Evolutionary conservation across 176 grass and related monocot species (phyloP), one percentile per base, ranked within the genome.

Genomic region (Phoenix roebelenii): DNA sequence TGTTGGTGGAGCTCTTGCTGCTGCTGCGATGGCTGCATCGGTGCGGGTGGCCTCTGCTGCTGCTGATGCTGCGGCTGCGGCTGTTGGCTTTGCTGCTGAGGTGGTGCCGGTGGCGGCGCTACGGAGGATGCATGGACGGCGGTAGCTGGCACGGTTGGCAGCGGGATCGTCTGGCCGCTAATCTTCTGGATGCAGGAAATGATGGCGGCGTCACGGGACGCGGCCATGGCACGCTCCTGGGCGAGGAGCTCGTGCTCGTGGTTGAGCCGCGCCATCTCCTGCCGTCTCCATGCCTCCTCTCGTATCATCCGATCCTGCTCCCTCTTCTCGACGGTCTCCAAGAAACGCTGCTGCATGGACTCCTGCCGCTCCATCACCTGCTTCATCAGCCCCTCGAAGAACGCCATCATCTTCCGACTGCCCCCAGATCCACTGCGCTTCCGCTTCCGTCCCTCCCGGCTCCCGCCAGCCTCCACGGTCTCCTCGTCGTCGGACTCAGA

Each of bases 311-410:
- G 78, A 48, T 98, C 94, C 76, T 93, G 88, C 54, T 93, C 88
- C 1, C 94, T 73, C 68, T 89, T 98, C 76, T 98, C 87, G 63
- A 98, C 85, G 25, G 88, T 80, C 57, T 98, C 94, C 52, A 98
- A 9, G 51, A 98, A 98, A 16, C 79, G 74, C 61, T 86, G 81
- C 67, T 98, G 94, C 94, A 98, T 98, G 25, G 79, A 76, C 78
- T 98, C 94, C 73, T 98, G 88, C 60, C 94, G 85, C 67, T 98
- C 85, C 85, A 89, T 93, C 26, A 98, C 85, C 70, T 93, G 88
- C 58, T 76, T 83, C 88, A 89, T 89, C 72, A 98, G 60, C 3
- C 84, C 82, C 57, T 98, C 94, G 63, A 98, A 98, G 73, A 98
- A 92, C 55, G 44, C 54, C 94, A 83, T 98, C 81, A 93, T 93